Percentiles rank a stretch among this genome's conserved stretches.
These are phyloP conservation scores for Aureobasidium uvarum DNA, from an alignment of 2,329 filamentous ascomycete genomes.

Conservation along the genomic window DNA sequence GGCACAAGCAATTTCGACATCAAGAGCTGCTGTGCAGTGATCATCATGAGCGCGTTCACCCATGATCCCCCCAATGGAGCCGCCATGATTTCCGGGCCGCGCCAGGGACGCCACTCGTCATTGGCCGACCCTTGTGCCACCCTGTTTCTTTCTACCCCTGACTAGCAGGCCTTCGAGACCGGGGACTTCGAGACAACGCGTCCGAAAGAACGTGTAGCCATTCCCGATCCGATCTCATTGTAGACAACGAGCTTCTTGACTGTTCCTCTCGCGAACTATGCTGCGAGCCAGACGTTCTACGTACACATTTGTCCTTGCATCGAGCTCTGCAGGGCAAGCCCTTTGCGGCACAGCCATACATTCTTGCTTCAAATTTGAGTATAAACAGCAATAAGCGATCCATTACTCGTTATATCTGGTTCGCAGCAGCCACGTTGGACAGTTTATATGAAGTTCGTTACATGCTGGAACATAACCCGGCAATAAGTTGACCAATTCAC, in stretches of 20 bases:
- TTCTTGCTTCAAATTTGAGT: constrained; percentile 8
- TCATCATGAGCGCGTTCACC: constrained; percentile 7
- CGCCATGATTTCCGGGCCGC: constrained; percentile 22
- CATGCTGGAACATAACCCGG: background rate
- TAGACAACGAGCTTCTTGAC: background rate
- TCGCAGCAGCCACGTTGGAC: constrained; percentile 22
- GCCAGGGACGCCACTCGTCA: constrained; percentile 17
- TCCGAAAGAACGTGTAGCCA: constrained; percentile 12
- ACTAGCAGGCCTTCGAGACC: constrained; percentile 15
- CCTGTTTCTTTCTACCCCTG: background rate
- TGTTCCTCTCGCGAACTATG: background rate
- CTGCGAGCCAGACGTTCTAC: background rate
- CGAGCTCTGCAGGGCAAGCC: background rate
- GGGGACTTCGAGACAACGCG: constrained; percentile 2
- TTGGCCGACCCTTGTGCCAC: background rate
- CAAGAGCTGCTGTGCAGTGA: constrained; percentile 2
- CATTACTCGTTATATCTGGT: constrained; percentile 16
- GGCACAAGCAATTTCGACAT: constrained; percentile 17
- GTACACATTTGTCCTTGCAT: background rate
- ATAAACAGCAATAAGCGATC: constrained; percentile 4
- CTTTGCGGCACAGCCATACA: background rate
- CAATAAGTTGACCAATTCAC: background rate
- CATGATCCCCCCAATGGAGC: constrained; percentile 13
- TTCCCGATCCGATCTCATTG: background rate
- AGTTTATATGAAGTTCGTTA: constrained; percentile 11